Conservation (phyloP, 2,329 filamentous ascomycete genomes). For the Talaromyces sp. region DNA sequence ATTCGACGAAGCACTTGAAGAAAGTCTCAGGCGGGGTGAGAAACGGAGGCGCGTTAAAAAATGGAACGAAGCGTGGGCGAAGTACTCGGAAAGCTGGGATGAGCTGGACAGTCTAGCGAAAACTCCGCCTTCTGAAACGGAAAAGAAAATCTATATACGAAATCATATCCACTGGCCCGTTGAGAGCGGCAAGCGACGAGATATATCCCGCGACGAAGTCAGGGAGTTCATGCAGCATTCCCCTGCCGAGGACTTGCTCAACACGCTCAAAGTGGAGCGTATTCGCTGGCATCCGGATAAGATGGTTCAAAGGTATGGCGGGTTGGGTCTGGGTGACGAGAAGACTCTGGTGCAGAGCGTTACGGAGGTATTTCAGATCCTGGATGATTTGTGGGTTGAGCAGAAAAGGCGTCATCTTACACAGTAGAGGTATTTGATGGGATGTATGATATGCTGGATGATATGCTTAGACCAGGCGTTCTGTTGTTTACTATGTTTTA, state of each 20-base stretch:
- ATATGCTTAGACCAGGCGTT: background rate
- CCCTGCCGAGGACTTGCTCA: slow-evolving; percentile 41
- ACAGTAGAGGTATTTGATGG: background rate
- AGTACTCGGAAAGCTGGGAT: slow-evolving; percentile 65
- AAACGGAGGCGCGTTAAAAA: slow-evolving; percentile 48
- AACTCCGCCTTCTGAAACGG: slow-evolving; percentile 12
- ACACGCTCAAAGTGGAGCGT: slow-evolving; percentile 73
- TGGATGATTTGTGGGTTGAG: slow-evolving; percentile 78
- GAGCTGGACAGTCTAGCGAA: slow-evolving; percentile 34
- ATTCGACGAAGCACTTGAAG: slow-evolving; percentile 65
- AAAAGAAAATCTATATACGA: slow-evolving; percentile 27
- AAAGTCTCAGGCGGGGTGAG: slow-evolving; percentile 64
- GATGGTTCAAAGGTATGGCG: slow-evolving; percentile 83
- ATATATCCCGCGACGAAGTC: slow-evolving; percentile 59
- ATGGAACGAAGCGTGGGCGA: slow-evolving; percentile 61
- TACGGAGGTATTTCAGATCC: slow-evolving; percentile 85
- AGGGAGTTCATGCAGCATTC: slow-evolving; percentile 65
- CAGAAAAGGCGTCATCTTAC: slow-evolving; percentile 34
- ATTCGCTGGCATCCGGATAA: slow-evolving; percentile 98
- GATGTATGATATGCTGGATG: background rate
- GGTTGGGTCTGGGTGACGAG: slow-evolving; percentile 62
- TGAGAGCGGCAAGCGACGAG: slow-evolving; percentile 54
- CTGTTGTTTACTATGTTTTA: slow-evolving; percentile 12
- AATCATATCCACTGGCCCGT: slow-evolving; percentile 70
- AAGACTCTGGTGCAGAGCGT: slow-evolving; percentile 67